Conservation (phyloP, 2,329 filamentous ascomycete species). For the Magnaporthiopsis incrustans region DNA sequence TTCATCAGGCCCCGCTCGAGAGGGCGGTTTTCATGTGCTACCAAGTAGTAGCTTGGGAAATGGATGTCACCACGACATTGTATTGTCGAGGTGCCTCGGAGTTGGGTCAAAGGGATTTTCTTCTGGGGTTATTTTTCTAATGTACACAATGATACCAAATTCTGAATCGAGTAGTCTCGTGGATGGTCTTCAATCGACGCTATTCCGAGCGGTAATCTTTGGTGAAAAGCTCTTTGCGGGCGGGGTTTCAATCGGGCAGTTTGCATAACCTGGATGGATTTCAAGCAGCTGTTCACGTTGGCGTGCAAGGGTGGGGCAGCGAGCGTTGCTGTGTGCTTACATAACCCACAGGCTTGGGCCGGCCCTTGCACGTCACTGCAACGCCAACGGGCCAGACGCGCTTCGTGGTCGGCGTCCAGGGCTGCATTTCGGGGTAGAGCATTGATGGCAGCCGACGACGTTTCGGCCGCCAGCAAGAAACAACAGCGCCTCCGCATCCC, state of each 20-base stretch:
- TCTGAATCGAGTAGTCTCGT: not conserved
- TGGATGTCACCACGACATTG: not conserved
- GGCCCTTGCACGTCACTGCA: not conserved
- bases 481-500: not conserved
- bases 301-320: not conserved
- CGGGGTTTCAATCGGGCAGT: not conserved
- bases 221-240: not conserved
- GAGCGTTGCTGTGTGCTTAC: not conserved
- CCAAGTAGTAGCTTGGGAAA: not conserved
- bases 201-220: not conserved
- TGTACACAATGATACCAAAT: not conserved
- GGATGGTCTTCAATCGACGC: not conserved
- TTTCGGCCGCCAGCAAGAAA: not conserved
- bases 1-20: not conserved
- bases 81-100: not conserved
- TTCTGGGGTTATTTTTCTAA: not conserved
- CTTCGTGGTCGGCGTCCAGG: not conserved
- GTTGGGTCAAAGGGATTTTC: not conserved
- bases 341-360: not conserved
- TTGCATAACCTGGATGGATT: no score
- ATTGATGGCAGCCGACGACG: not conserved
- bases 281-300: no score
- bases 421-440: not conserved
- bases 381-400: not conserved
- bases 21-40: not conserved